These are phyloP conservation scores for Amphirosellinia nigrospora DNA, from an alignment of 495 filamentous ascomycete species.

Conservation along the genomic window DNA sequence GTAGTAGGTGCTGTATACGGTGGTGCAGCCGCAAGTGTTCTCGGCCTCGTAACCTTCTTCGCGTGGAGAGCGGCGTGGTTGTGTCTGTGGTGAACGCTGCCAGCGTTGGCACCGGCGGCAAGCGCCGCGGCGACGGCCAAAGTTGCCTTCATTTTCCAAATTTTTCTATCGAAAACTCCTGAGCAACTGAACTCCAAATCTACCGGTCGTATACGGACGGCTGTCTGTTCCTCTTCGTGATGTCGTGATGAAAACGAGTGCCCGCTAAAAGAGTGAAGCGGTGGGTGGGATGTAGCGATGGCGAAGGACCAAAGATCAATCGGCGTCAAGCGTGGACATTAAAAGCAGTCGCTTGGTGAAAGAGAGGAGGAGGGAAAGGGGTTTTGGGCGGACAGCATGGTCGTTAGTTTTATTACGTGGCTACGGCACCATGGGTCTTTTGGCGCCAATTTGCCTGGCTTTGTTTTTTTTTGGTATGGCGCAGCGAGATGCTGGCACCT, in stretches of 20 bases:
- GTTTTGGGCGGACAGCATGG: constrained; percentile 32
- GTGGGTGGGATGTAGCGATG: constrained; percentile 64
- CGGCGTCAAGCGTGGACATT: constrained; percentile 57
- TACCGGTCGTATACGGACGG: constrained; percentile 32
- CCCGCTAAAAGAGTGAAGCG: constrained; percentile 98
- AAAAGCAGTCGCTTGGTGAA: constrained; percentile 50
- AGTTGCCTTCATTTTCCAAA: constrained; percentile 68
- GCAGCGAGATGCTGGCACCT: constrained; percentile 21
- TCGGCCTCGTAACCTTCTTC: constrained; percentile 47
- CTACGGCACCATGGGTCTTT: constrained; percentile 34
- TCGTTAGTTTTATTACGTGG: constrained; percentile 43
- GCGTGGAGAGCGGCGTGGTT: constrained; percentile 61
- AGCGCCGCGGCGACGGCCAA: constrained; percentile 69
- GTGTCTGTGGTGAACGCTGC: constrained; percentile 56
- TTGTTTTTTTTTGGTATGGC: constrained; percentile 35
- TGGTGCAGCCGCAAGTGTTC: constrained; percentile 64
- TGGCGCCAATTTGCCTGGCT: constrained; percentile 38
- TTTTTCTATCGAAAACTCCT: constrained; percentile 30
- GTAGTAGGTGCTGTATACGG: constrained; percentile 63
- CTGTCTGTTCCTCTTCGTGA: constrained; percentile 46
- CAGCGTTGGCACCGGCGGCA: constrained; percentile 65
- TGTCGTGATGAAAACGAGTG: constrained; percentile 67
- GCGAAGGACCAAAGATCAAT: constrained; percentile 58
- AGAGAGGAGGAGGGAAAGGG: constrained; percentile 49
- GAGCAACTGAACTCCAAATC: constrained; percentile 27